Conservation (phyloP, 2,329 filamentous ascomycete species). For the Colletotrichum orchidophilum region DNA sequence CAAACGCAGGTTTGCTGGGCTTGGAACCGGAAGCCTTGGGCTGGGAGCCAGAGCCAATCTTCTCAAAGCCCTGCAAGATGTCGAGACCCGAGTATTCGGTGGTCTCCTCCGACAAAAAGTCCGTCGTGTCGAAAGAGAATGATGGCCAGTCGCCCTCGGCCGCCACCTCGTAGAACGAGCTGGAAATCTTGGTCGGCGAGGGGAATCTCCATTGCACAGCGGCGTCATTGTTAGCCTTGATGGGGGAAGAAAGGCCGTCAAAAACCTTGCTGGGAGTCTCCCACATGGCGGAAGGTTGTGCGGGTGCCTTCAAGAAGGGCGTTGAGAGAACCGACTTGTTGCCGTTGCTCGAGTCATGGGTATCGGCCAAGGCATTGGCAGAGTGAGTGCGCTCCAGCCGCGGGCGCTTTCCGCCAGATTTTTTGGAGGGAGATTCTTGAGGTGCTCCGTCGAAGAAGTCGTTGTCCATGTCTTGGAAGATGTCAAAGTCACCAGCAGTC, state of each 20-base stretch:
- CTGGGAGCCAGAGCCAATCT: slow-evolving; percentile 67
- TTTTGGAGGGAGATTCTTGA: slow-evolving; percentile 74
- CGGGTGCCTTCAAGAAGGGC: slow-evolving; percentile 60
- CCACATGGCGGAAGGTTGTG: slow-evolving; percentile 49
- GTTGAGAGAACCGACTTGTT: slow-evolving; percentile 62
- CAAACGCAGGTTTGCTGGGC: slow-evolving; percentile 46
- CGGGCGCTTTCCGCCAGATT: slow-evolving; percentile 55
- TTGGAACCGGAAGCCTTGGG: slow-evolving; percentile 42
- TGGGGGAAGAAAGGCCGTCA: slow-evolving; percentile 64
- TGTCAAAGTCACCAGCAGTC: slow-evolving; percentile 67
- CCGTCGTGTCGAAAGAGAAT: slow-evolving; percentile 52
- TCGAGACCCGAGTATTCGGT: slow-evolving; percentile 71
- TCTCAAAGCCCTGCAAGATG: slow-evolving; percentile 79
- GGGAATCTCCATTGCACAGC: slow-evolving; percentile 37
- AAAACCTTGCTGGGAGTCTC: slow-evolving; percentile 69
- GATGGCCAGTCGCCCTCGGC: slow-evolving; percentile 51
- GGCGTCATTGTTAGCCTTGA: slow-evolving; percentile 51
- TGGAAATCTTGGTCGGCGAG: slow-evolving; percentile 63
- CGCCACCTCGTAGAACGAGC: slow-evolving; percentile 44
- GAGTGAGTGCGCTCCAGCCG: slow-evolving; percentile 72
- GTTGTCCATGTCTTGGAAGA: slow-evolving; percentile 62
- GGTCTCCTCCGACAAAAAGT: slow-evolving; percentile 67
- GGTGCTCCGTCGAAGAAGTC: slow-evolving; percentile 42
- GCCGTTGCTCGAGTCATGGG: slow-evolving; percentile 59
- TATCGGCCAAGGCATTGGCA: slow-evolving; percentile 68